Evolutionary conservation across 2,329 filamentous ascomycete genomes (phyloP), one percentile per base, ranked within the genome.

Genomic region (Fusarium veterinarium): DNA sequence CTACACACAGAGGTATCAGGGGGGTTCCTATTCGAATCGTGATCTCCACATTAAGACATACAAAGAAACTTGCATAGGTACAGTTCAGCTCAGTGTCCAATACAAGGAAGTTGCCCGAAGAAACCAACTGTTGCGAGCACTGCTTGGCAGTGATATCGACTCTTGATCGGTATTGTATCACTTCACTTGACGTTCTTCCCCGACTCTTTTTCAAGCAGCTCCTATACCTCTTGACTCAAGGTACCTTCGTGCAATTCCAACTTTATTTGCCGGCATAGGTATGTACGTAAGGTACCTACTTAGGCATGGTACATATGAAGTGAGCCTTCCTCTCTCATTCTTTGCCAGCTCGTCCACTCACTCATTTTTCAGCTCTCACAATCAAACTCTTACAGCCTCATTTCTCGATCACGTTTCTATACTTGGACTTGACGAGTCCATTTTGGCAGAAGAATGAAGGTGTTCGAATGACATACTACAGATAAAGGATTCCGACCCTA

Each of bases 391-490:
- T 37, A 23, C 41, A 28, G 55, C 53, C 37, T 49, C 33, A 30
- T 44, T 12, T 37, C 23, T 53, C 19, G 23, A 46, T 33, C 37
- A 25, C 10, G 14, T 44, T 38, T 53, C 41, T 23, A 41, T 30
- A 38, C 44, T 73, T 58, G 48, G 56, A 48, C 38, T 19, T 69
- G 23, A 23, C 44, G 30, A 61, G 55, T 57, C 42, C 46, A 23
- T 67, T 67, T 55, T 49, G 62, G 31, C 40, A 64, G 35, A 40
- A 57, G 42, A 45, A 64, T 58, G 67, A 51, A 56, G 37, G 38
- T 13, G 51, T 30, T 38, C 31, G 58, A 49, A 37, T 64, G 45
- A 67, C 28, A 28, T 33, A 45, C 23, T 64, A 20, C 41, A 31
- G 38, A 40, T 35, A 17, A 56, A 38, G 38, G 31, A 70, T n/a